Percentiles rank a stretch among this genome's conserved stretches.
Conservation (phyloP, 768 basidiomycete species). For the Roridomyces roridus region DNA sequence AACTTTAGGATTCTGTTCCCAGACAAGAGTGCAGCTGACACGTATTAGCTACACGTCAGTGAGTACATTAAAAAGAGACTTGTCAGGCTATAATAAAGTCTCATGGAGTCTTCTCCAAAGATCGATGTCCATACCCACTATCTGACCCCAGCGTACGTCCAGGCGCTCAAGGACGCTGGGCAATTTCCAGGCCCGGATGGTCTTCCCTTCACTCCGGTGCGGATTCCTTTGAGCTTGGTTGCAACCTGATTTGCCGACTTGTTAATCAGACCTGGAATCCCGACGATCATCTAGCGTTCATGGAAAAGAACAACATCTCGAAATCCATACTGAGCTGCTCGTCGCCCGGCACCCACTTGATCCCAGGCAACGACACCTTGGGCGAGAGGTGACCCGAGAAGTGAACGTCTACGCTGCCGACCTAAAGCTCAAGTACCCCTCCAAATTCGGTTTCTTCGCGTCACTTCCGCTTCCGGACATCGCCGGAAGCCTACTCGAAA, state of each 20-base stretch:
- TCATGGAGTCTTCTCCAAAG: conserved; percentile 1
- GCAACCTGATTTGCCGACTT: background rate
- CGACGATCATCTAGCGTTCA: conserved; percentile 11
- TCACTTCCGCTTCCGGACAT: conserved; percentile 15
- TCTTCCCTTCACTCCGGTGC: conserved; percentile 5
- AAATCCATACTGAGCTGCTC: conserved; percentile 17
- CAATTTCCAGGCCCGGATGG: conserved; percentile 16
- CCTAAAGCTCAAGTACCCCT: conserved; percentile 9
- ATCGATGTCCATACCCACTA: conserved; percentile 10
- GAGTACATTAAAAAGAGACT: too few species aligned
- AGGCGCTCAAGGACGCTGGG: conserved; percentile 4
- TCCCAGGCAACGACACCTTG: conserved; percentile 14
- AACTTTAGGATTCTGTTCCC: too few species aligned
- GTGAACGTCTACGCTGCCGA: conserved; percentile 14
- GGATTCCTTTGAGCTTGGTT: too few species aligned
- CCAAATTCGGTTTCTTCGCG: conserved; percentile 14
- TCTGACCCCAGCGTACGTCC: background rate
- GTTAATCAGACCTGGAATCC: background rate
- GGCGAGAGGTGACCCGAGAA: conserved; percentile 12
- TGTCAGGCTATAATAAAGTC: too few species aligned
- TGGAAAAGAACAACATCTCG: conserved; percentile 9
- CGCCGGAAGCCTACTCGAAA: conserved; percentile 7
- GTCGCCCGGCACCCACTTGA: conserved; percentile 8
- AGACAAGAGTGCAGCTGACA: too few species aligned
- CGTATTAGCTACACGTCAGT: too few species aligned